These are phyloP conservation scores for Claviceps sp. DNA, from an alignment of 2,329 filamentous ascomycete genomes.

Conservation along the genomic window DNA sequence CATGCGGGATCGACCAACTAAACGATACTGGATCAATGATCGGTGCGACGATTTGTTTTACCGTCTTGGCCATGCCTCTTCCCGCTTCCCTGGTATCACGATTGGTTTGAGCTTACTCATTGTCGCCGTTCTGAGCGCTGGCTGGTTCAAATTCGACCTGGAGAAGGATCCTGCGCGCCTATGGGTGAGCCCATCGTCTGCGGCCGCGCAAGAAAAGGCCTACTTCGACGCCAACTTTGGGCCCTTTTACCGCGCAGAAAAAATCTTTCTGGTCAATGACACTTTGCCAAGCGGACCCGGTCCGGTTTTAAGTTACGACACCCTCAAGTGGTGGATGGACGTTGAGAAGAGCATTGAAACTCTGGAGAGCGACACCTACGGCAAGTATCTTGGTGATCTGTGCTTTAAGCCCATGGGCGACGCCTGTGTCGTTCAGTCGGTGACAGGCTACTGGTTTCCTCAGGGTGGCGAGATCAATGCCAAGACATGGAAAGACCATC, in stretches of 20 bases:
- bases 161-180: slow-evolving; percentile 82
- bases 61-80: slow-evolving; percentile 65
- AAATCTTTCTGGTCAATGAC: slow-evolving; percentile 88
- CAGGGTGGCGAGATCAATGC: slow-evolving; percentile 23
- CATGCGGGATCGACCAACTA: slow-evolving; percentile 65
- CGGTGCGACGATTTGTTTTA: slow-evolving; percentile 71
- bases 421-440: slow-evolving; percentile 82
- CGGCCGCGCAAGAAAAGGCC: slow-evolving; percentile 79
- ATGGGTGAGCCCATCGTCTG: slow-evolving; percentile 92
- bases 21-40: slow-evolving; percentile 72
- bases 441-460: slow-evolving; percentile 78
- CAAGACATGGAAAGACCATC: slow-evolving; percentile 55
- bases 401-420: slow-evolving; percentile 89
- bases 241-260: slow-evolving; percentile 88
- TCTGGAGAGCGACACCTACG: slow-evolving; percentile 56
- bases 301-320: slow-evolving; percentile 79
- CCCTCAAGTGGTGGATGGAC: slow-evolving; percentile 83
- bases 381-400: slow-evolving; percentile 63
- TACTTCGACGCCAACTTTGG: slow-evolving; percentile 93
- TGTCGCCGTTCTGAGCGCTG: slow-evolving; percentile 67
- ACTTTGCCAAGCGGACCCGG: slow-evolving; percentile 48
- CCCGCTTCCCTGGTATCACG: slow-evolving; percentile 72
- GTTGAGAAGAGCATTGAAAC: slow-evolving; percentile 66
- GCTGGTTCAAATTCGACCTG: slow-evolving; percentile 79
- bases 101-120: slow-evolving; percentile 64